phyloP scores from a whole-genome alignment of 2,329 filamentous ascomycete species.

The Nectriaceae sp. region DNA sequence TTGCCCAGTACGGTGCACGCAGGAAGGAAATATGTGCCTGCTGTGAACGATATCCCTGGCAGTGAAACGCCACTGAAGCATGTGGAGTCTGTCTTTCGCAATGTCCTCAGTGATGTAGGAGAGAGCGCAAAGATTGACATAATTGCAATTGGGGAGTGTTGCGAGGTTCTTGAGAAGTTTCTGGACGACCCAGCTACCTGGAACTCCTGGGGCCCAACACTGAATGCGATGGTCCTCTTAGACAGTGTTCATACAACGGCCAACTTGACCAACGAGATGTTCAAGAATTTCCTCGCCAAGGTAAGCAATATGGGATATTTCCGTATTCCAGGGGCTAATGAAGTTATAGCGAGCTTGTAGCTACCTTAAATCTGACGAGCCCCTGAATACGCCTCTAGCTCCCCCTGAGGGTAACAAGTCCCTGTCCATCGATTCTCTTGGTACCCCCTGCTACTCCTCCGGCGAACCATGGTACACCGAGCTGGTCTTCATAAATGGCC shows the following conservation, averaged over 20 bases:
- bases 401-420: constrained; percentile 51
- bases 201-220: constrained; percentile 41
- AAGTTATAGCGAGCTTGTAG: constrained; percentile 55
- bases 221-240: constrained; percentile 53
- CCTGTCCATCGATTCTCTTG: constrained; percentile 47
- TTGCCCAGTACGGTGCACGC: constrained; percentile 64
- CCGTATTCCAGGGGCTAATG: constrained; percentile 2
- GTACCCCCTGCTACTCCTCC: constrained; percentile 70
- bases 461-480: constrained; percentile 63
- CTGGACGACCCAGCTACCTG: constrained; percentile 59
- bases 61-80: constrained; percentile 63
- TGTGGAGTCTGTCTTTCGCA: constrained; percentile 65
- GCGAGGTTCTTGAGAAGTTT: constrained; percentile 57
- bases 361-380: constrained; percentile 57
- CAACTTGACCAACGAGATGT: constrained; percentile 43
- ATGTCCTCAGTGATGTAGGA: constrained; percentile 54
- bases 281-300: constrained; percentile 53
- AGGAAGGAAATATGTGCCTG: constrained; percentile 51
- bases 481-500: constrained; percentile 59
- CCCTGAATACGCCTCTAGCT: constrained; percentile 54
- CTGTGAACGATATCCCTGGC: constrained; percentile 62
- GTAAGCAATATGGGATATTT: constrained; percentile 37
- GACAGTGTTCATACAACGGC: constrained; percentile 46
- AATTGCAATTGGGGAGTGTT: constrained; percentile 70
- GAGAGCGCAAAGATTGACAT: constrained; percentile 63